Conservation (phyloP, 2,329 filamentous ascomycete species). For the Apiospora sp. region DNA sequence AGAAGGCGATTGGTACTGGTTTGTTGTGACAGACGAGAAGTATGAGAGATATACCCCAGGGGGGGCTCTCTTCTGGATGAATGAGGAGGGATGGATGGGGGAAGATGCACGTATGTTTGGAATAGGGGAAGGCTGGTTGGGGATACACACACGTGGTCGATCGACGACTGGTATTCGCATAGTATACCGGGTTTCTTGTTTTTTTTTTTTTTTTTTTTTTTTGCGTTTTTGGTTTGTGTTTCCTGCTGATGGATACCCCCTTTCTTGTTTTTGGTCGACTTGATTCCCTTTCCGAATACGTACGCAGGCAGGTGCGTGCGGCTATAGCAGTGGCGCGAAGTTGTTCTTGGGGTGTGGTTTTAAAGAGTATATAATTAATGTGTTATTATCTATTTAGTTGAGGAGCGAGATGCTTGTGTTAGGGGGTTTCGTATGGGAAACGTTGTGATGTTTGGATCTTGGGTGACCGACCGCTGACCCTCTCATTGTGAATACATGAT, state of each 20-base stretch:
- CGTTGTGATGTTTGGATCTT: not conserved
- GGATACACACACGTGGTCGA: not conserved
- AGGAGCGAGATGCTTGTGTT: not conserved
- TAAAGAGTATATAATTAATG: not conserved
- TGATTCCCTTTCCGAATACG: not conserved
- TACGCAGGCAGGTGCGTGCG: not conserved
- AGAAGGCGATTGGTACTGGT: not conserved
- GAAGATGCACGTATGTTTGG: not conserved
- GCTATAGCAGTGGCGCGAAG: not conserved
- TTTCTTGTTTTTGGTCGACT: not conserved
- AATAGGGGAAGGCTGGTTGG: not conserved
- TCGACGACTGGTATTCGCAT: not conserved
- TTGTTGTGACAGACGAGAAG: not conserved
- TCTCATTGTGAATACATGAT: not conserved
- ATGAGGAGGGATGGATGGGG: not conserved
- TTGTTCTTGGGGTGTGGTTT: not conserved
- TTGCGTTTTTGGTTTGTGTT: not conserved
- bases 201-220: not conserved
- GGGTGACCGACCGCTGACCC: too few species aligned
- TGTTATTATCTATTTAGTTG: not conserved
- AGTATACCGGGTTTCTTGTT: not conserved
- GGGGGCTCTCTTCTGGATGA: not conserved
- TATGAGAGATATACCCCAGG: not conserved
- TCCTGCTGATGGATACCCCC: slow-evolving; percentile 20
- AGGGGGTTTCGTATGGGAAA: not conserved